phyloP scores from a whole-genome alignment of 2,329 filamentous ascomycete species.

The Monascus ruber region DNA sequence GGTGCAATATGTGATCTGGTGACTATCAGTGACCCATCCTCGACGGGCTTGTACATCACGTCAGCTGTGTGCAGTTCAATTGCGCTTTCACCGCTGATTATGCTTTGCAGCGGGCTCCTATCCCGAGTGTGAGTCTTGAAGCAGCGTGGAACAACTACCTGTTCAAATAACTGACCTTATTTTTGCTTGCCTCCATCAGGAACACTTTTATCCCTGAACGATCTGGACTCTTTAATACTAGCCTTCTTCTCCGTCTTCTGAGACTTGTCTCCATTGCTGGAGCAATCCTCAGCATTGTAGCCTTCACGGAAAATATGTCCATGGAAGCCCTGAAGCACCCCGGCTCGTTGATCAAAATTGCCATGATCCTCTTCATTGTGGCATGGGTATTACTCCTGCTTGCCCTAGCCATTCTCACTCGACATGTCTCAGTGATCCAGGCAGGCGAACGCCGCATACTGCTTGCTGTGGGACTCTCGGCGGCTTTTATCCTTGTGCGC shows the following conservation, averaged over 20 bases:
- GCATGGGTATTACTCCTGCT: slow-evolving; percentile 28
- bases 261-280: slow-evolving; percentile 20
- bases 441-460: slow-evolving; percentile 38
- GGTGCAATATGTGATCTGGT: slow-evolving; percentile 41
- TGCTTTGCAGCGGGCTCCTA: slow-evolving; percentile 37
- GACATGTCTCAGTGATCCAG: slow-evolving; percentile 23
- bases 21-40: slow-evolving; percentile 32
- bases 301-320: slow-evolving; percentile 27
- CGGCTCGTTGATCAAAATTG: slow-evolving; percentile 30
- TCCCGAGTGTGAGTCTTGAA: slow-evolving; percentile 18
- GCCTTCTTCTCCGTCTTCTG: slow-evolving; percentile 17
- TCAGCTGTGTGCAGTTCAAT: slow-evolving; percentile 36
- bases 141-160: background rate
- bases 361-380: slow-evolving; percentile 33
- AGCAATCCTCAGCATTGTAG: slow-evolving; percentile 34
- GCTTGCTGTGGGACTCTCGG: slow-evolving; percentile 29
- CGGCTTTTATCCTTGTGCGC: slow-evolving; percentile 42
- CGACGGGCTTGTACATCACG: slow-evolving; percentile 25
- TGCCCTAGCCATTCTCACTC: slow-evolving; percentile 19
- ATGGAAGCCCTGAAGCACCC: slow-evolving; percentile 13
- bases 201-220: slow-evolving; percentile 13
- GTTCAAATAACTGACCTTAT: background rate
- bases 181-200: slow-evolving; percentile 2
- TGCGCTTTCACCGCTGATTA: slow-evolving; percentile 39
- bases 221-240: slow-evolving; percentile 10